Evolutionary conservation across 106 monocot genomes (phyloP).

Genomic region (Chionographis japonica): DNA sequence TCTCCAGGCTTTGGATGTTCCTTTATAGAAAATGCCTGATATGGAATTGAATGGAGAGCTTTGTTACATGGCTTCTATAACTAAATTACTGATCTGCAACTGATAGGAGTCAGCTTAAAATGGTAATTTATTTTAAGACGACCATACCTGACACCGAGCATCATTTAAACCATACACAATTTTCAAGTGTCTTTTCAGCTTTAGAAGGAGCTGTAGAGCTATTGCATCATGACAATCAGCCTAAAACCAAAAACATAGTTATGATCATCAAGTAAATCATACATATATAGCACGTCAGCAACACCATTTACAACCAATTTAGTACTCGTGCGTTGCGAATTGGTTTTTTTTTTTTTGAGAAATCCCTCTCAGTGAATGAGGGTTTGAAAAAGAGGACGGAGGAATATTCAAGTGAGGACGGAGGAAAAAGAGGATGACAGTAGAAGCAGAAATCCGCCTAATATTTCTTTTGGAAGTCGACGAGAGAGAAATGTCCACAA

Average conservation of each 20-base stretch:
- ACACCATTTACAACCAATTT: no score
- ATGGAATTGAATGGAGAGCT: background rate
- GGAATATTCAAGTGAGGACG: background rate
- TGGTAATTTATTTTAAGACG: background rate
- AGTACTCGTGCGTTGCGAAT: no score
- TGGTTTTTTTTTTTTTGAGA: no score
- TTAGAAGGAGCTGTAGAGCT: conserved; percentile 80
- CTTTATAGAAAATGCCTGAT: conserved; percentile 87
- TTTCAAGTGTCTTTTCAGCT: conserved; percentile 90
- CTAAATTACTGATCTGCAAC: background rate
- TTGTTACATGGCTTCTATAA: background rate
- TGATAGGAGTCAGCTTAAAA: background rate
- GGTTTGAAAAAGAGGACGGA: no score
- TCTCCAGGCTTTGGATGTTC: conserved; percentile 81
- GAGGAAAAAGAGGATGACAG: no score
- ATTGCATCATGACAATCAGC: conserved; percentile 89
- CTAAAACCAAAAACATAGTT: conserved; percentile 21
- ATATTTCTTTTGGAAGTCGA: no score
- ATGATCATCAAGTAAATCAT: no score
- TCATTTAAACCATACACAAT: conserved; percentile 70
- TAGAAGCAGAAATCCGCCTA: no score
- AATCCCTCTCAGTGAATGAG: no score
- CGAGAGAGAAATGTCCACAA: background rate
- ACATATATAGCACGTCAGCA: no score
- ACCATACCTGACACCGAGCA: conserved; percentile 82